phyloP scores from a whole-genome alignment of 2,329 filamentous ascomycete genomes.

The Malbranchea cinnamomea region DNA sequence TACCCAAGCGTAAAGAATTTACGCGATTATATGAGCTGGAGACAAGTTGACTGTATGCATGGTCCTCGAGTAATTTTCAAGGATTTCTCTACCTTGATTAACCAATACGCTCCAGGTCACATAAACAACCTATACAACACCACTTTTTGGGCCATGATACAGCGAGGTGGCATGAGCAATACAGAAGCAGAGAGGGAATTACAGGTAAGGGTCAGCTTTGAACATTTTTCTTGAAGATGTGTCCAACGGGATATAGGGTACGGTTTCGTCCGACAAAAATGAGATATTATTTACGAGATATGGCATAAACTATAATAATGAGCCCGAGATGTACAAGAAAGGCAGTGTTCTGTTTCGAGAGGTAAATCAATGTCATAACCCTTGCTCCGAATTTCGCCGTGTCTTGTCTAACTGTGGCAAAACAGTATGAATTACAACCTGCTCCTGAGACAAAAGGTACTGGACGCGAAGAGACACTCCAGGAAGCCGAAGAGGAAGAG shows the following conservation, averaged over 20 bases:
- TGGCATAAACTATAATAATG: constrained; percentile 94
- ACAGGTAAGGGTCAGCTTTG: constrained; percentile 38
- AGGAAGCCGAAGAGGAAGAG: constrained; percentile 8
- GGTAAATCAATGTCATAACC: constrained; percentile 31
- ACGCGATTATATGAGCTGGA: constrained; percentile 91
- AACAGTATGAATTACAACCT: constrained; percentile 58
- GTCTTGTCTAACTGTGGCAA: neutral
- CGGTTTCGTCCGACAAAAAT: constrained; percentile 76
- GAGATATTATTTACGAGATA: constrained; percentile 86
- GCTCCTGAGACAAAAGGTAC: constrained; percentile 35
- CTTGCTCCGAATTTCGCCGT: neutral
- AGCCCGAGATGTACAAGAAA: constrained; percentile 82
- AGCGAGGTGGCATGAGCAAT: constrained; percentile 57
- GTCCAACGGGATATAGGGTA: constrained; percentile 43
- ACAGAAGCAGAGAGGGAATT: constrained; percentile 70
- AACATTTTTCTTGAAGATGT: constrained; percentile 8
- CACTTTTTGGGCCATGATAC: constrained; percentile 81
- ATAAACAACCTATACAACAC: constrained; percentile 99
- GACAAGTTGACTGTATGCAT: constrained; percentile 78
- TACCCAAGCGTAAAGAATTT: constrained; percentile 75
- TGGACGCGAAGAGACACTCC: constrained; percentile 18
- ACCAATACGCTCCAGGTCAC: constrained; percentile 44
- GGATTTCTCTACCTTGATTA: neutral
- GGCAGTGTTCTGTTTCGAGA: constrained; percentile 81
- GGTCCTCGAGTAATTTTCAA: too few relatives aligned